phyloP scores from a whole-genome alignment of 129 eudicot species.

The Centaurea solstitialis region DNA sequence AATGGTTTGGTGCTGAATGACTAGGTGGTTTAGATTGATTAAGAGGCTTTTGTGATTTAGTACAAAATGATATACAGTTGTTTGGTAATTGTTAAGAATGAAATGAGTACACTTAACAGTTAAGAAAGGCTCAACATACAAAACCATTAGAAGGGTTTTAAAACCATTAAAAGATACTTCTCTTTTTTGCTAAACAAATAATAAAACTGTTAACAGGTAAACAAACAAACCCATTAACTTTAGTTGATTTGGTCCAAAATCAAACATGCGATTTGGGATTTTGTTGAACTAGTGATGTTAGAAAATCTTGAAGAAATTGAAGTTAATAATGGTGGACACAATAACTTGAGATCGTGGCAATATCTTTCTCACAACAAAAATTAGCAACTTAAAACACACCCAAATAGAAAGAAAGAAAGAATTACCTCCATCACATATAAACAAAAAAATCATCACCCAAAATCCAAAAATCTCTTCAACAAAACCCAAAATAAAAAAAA shows the following conservation, averaged over 20 bases:
- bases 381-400: conserved; percentile 1
- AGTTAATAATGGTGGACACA: neutral
- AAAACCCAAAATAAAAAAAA: conserved; percentile 7
- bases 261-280: neutral
- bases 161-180: too few relatives aligned
- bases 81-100: too few relatives aligned
- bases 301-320: neutral
- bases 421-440: neutral
- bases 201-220: too few relatives aligned
- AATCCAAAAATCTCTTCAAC: conserved; percentile 6
- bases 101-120: too few relatives aligned
- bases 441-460: conserved; percentile 8
- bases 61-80: too few relatives aligned
- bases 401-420: neutral
- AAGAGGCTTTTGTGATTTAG: too few relatives aligned
- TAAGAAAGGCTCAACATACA: too few relatives aligned
- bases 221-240: neutral
- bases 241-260: too few relatives aligned
- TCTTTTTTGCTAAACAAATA: too few relatives aligned
- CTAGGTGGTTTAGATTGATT: too few relatives aligned
- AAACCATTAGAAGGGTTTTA: too few relatives aligned
- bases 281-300: neutral
- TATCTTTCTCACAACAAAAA: conserved; percentile 9
- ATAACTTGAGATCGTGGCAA: conserved; percentile 9
- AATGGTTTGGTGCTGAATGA: too few relatives aligned